Percentiles rank a stretch among this genome's conserved stretches.
Evolutionary conservation across 345 rosid species (phyloP).

Genomic region (rapeseed (Brassica napus)): DNA sequence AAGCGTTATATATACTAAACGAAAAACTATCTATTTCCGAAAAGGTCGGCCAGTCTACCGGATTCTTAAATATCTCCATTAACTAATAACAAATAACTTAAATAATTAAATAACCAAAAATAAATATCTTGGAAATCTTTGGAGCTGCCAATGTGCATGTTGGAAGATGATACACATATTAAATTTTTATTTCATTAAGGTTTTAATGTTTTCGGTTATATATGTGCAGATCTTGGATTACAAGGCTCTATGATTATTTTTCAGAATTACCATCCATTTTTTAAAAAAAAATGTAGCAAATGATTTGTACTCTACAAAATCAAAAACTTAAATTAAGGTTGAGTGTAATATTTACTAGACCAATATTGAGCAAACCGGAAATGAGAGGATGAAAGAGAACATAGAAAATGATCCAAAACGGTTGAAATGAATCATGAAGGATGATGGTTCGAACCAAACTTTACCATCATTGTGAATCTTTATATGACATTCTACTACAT

Average conservation of each 20-base stretch:
- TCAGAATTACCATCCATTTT: not conserved
- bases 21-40: not conserved
- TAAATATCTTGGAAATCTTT: not conserved
- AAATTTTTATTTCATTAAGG: not conserved
- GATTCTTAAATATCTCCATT: not conserved
- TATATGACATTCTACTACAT: constrained; percentile 48
- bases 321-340: constrained; percentile 9
- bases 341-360: constrained; percentile 41
- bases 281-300: not conserved
- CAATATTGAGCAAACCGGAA: constrained; percentile 43
- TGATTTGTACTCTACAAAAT: not conserved
- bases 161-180: not conserved
- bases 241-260: not conserved
- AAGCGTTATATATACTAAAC: not conserved
- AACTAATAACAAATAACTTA: not conserved
- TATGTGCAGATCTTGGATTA: not conserved
- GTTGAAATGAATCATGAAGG: constrained; percentile 36
- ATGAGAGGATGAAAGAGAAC: constrained; percentile 27
- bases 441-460: constrained; percentile 87
- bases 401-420: constrained; percentile 12
- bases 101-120: not conserved
- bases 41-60: not conserved
- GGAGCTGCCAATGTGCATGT: not conserved
- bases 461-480: constrained; percentile 93
- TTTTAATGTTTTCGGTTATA: not conserved